Base-by-base conservation (phyloP, 257 asterid genomes). In the Nyctanthes arbortristis region DNA sequence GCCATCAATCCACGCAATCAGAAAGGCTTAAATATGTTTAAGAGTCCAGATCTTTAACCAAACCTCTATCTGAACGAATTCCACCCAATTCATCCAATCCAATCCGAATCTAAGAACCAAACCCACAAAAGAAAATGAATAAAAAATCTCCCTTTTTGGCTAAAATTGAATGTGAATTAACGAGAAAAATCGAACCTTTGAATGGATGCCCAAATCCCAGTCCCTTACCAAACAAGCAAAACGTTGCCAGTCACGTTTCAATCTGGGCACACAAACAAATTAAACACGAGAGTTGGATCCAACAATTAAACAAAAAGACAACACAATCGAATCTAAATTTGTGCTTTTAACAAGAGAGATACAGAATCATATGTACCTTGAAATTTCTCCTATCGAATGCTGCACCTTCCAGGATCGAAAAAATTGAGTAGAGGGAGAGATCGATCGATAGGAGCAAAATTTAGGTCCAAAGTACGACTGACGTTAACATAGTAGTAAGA, bases 1-100 rank as follows among this genome's bases (percentile, higher is more conserved):
- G 99, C 87, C 99, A 94, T 94, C 72, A 72, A 71, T 77, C 81
- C 68, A 77, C 63, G 73, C 55, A 65, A 72, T 73, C 76, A 72
- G n/a, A n/a, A 75, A 73, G 72, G 59, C 59, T 43, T 63, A 39
- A n/a, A n/a, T 58, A 33, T 40, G 18, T 73, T 43, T 49, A 74
- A 64, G 68, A 31, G 18, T 28, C 63, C 69, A 65, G 83, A 84
- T 68, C 81, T 70, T 68, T 47, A 74, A 59, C 57, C 70, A 73
- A 74, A 40, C 59, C 77, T 55, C 70, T 12, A 63, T 67, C 45
- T 24, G 13, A 63, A 70, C 58, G 71, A 56, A 22, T 56, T 57
- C 57, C 74, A 71, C 66, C 63, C 74, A 76, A 60, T 63, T 36
- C 70, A 30, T 76, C 74, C 76, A 80, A 81, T 65, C 81, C 66